phyloP scores from a whole-genome alignment of 768 basidiomycete species.

The Termitomyces sp. region DNA sequence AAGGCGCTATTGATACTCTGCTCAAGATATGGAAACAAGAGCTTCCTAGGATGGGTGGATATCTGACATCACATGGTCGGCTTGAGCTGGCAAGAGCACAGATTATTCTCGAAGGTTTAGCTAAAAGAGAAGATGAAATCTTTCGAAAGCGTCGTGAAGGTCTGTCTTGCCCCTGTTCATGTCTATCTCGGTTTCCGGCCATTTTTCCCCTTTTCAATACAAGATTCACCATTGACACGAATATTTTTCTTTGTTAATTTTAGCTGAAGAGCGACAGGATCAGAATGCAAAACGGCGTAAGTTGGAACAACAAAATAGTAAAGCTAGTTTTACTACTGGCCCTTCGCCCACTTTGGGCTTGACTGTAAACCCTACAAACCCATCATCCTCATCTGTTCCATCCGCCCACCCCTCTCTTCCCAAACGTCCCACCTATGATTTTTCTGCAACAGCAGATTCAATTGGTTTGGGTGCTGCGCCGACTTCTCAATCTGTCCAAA shows the following conservation, averaged over 20 bases:
- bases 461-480: constrained; percentile 69
- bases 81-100: constrained; percentile 84
- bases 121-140: constrained; percentile 93
- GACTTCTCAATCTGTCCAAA: constrained; percentile 54
- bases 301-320: constrained; percentile 47
- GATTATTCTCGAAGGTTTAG: constrained; percentile 93
- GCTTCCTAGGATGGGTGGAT: constrained; percentile 94
- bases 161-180: constrained; percentile 39
- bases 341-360: constrained; percentile 49
- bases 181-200: constrained; percentile 12
- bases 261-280: constrained; percentile 94
- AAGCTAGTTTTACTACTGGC: constrained; percentile 35
- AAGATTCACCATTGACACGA: constrained; percentile 22
- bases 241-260: constrained; percentile 24
- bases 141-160: constrained; percentile 90
- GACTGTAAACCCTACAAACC: constrained; percentile 42
- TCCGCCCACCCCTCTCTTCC: constrained; percentile 60
- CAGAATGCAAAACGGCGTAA: constrained; percentile 86
- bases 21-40: constrained; percentile 95
- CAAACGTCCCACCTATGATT: constrained; percentile 60
- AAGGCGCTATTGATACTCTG: constrained; percentile 97
- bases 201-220: constrained; percentile 14
- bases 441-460: constrained; percentile 74
- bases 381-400: constrained; percentile 22
- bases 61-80: constrained; percentile 89